Evolutionary conservation across 2,329 filamentous ascomycete genomes (phyloP), one percentile per base, ranked within the genome.

Genomic region (Rhexocercosporidium sp.): DNA sequence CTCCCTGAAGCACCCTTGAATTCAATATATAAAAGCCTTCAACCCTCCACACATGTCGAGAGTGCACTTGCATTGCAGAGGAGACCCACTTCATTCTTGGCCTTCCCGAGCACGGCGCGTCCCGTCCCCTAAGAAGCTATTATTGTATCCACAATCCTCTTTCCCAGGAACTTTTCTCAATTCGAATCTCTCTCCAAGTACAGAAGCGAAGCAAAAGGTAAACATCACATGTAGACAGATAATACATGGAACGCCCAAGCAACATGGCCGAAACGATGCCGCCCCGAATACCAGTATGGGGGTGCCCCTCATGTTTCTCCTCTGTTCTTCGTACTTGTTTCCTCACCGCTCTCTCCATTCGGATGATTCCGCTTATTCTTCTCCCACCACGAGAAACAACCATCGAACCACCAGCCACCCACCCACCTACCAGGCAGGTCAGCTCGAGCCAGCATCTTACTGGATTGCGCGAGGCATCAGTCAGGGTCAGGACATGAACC

Each of bases 331-430:
- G n/a, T 37, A 37, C 34, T 2, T 37, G 9, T 14, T 39, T 57
- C 54, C 34, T 46, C 57, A 60, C 57, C 57, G 57, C 57, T 60
- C 56, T 39, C 22, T 59, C 61, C 29, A 47, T 61, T 47, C 57
- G 57, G 62, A 53, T 64, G 62, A 47, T 41, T 20, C 66, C 64
- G 69, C 69, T 70, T 70, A 67, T 67, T 67, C 25, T 60, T 39
- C n/a, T n/a, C n/a, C n/a, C n/a, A n/a, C 57, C 22, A 60, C 27
- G 57, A 60, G 27, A 7, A 27, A 54, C 49, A 54, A n/a, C 22
- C 5, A 31, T 31, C 25, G 57, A 41, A 39, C 34, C 25, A 53
- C 39, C 53, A 31, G 39, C 29, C 31, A 49, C 18, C n/a, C n/a
- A n/a, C n/a, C n/a, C n/a, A n/a, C n/a, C n/a, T n/a, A 11, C 29